phyloP scores from a whole-genome alignment of 176 grass and related monocot genomes.

The Oryza longistaminata region DNA sequence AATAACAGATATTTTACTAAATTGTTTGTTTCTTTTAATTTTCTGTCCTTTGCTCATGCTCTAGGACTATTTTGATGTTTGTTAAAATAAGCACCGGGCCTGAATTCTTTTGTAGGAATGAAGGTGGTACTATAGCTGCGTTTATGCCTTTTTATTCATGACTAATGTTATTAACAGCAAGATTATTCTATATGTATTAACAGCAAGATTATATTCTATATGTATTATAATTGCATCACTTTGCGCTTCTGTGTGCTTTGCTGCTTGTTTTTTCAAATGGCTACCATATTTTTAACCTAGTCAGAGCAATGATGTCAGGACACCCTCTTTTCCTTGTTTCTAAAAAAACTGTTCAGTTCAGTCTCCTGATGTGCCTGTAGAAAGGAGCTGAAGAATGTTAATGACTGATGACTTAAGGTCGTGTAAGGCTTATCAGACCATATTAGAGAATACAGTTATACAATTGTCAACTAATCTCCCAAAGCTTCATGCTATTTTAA shows the following conservation, averaged over 20 bases:
- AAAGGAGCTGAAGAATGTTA: background rate
- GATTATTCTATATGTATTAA: background rate
- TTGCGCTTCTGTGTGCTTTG: background rate
- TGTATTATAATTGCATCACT: background rate
- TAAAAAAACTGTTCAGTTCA: background rate
- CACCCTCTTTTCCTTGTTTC: background rate
- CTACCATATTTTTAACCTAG: background rate
- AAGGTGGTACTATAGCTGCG: background rate
- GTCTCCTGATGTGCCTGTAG: background rate
- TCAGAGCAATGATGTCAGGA: constrained; percentile 5
- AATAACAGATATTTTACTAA: background rate
- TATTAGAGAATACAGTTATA: background rate
- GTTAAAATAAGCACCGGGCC: background rate
- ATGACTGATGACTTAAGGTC: background rate
- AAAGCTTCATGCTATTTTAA: constrained; percentile 3
- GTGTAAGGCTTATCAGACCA: background rate
- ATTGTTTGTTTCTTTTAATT: background rate
- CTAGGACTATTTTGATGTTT: background rate
- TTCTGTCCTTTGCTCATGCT: background rate
- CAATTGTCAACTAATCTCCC: background rate
- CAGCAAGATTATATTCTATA: background rate
- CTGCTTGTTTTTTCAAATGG: background rate
- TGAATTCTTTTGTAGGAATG: constrained; percentile 1
- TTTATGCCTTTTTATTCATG: background rate
- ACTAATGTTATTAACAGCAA: background rate